Evolutionary conservation across 1,139 yeast species (phyloP), one percentile per base, ranked within the genome.

Genomic region (Magnusiomyces fungicola): DNA sequence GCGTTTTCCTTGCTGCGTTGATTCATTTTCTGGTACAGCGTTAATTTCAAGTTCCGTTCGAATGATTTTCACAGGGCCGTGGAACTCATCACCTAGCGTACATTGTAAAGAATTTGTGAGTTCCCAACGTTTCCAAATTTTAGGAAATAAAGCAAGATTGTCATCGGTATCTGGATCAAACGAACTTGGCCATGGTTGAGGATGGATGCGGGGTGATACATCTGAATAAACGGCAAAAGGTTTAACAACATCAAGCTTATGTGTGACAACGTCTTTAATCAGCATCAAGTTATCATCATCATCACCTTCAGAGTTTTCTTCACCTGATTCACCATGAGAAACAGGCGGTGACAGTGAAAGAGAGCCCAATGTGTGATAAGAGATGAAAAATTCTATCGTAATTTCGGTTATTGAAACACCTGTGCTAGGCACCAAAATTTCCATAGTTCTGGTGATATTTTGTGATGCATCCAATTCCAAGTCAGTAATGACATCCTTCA

Each of bases 191-290:
- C 71, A 68, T 7, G 53, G 49, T 22, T 59, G 67, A 0, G 58
- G 58, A 45, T 65, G 64, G 16, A 57, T 53, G 24, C 64, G 55
- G 0, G 71, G 68, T 3, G 59, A 44, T 3, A 68, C 63, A 37
- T 64, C 66, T 48, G 65, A 66, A 29, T 59, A 61, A 32, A 61
- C 64, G 10, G 68, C 50, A 53, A 67, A 65, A 2, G 69, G 69
- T 43, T 58, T 56, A 9, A 60, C 46, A 0, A 66, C 63, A 3
- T 64, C 62, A 27, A 68, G 52, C 2, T 58, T 56, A 19, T 59
- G 49, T 4, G 51, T 46, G 10, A 56, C 49, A 3, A 56, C 57
- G 45, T 61, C 65, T 37, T 55, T 54, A 32, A 66, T 65, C 1
- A 59, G 48, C 5, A 59, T 53, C 25, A 61, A 64, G 2, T 50